Conservation (phyloP, 1,284 basidiomycete genomes). For the Cerrena zonata region DNA sequence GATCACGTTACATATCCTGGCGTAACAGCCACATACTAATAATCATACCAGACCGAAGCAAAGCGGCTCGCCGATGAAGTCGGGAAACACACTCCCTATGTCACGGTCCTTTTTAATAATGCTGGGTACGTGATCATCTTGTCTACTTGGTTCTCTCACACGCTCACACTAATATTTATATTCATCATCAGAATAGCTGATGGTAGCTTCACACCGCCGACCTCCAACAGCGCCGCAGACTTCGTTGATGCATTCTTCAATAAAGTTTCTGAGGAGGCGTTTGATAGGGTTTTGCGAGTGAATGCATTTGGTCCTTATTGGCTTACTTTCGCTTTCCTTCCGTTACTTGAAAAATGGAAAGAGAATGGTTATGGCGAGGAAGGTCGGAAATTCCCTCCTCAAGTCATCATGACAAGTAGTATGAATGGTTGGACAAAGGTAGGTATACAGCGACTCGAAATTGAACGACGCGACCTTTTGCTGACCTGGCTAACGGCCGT, state of each 20-base stretch:
- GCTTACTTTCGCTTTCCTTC: slow-evolving; percentile 48
- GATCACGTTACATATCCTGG: background rate
- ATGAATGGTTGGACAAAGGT: slow-evolving; percentile 54
- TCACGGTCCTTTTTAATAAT: slow-evolving; percentile 41
- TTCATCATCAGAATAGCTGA: slow-evolving; percentile 10
- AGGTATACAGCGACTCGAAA: background rate
- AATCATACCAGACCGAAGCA: slow-evolving; percentile 33
- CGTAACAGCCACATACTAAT: background rate
- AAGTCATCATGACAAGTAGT: slow-evolving; percentile 47
- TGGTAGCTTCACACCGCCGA: slow-evolving; percentile 32
- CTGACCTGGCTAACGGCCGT: background rate
- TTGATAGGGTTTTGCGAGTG: slow-evolving; percentile 34
- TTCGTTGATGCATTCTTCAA: slow-evolving; percentile 39
- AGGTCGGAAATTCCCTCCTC: slow-evolving; percentile 37
- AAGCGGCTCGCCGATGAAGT: slow-evolving; percentile 40
- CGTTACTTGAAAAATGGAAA: slow-evolving; percentile 45
- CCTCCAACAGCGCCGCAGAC: slow-evolving; percentile 29
- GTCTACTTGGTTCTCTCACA: background rate
- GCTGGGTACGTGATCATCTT: slow-evolving; percentile 25
- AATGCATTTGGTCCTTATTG: slow-evolving; percentile 47
- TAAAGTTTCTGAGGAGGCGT: slow-evolving; percentile 33
- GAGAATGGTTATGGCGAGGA: slow-evolving; percentile 13
- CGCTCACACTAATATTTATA: too few species aligned
- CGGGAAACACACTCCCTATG: slow-evolving; percentile 32
- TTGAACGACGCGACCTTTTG: too few species aligned